Percentiles rank a stretch among this genome's conserved stretches.
These are phyloP conservation scores for Pseudogymnoascus sp. DNA, from an alignment of 2,329 filamentous ascomycete species.

Conservation along the genomic window DNA sequence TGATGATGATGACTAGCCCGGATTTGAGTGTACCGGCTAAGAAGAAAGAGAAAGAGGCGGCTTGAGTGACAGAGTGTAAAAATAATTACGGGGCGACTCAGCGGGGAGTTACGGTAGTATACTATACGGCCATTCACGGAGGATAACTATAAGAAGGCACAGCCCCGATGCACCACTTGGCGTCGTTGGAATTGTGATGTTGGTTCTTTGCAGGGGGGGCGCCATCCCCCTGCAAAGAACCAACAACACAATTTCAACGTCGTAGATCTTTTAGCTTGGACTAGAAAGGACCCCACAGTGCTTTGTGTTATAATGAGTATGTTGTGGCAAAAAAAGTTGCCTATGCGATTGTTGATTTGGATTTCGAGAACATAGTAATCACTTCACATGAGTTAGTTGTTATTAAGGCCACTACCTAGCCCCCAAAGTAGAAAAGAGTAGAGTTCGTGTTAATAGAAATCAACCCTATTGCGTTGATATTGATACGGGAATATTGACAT, in stretches of 20 bases:
- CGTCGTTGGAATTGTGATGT: too few species aligned
- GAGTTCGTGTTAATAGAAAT: neutral
- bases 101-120: neutral
- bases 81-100: neutral
- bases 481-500: too few species aligned
- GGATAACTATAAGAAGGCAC: neutral
- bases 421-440: neutral
- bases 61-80: constrained; percentile 34
- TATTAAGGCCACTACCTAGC: neutral
- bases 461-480: neutral
- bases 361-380: neutral
- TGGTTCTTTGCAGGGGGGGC: too few species aligned
- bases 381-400: neutral
- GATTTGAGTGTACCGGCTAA: constrained; percentile 35
- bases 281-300: neutral
- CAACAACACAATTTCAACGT: too few species aligned
- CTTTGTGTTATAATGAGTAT: neutral
- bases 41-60: constrained; percentile 34
- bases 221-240: too few species aligned
- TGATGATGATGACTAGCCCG: constrained; percentile 38
- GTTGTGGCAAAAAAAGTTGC: neutral
- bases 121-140: neutral
- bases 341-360: neutral
- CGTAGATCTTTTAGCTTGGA: too few species aligned
- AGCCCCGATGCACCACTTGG: neutral